phyloP scores from a whole-genome alignment of 192 early-diverging fungal genomes.

The Gigaspora rosea region DNA sequence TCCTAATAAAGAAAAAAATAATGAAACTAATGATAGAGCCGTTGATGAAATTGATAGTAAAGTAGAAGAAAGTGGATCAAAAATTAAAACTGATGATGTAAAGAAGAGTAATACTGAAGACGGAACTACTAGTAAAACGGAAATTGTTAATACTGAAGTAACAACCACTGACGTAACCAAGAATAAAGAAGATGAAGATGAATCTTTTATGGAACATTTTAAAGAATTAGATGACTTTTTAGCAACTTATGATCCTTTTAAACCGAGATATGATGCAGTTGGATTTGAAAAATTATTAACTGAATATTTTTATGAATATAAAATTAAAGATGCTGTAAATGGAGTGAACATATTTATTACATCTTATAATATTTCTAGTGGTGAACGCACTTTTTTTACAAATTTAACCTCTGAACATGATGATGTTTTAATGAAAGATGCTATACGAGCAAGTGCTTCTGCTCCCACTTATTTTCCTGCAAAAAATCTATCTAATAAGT shows the following conservation, averaged over 20 bases:
- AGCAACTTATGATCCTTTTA: background rate
- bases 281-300: background rate
- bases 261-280: background rate
- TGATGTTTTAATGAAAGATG: background rate
- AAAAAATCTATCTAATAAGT: background rate
- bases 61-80: too few relatives aligned
- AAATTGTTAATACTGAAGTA: too few relatives aligned
- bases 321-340: background rate
- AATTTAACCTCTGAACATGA: background rate
- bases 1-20: too few relatives aligned
- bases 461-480: constrained; percentile 18
- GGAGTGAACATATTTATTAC: background rate
- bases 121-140: too few relatives aligned
- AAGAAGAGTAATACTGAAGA: too few relatives aligned
- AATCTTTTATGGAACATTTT: too few relatives aligned
- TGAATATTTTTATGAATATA: background rate
- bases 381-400: background rate
- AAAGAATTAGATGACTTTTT: too few relatives aligned
- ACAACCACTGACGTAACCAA: too few relatives aligned
- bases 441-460: constrained; percentile 7
- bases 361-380: background rate
- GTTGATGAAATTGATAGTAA: too few relatives aligned
- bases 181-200: too few relatives aligned
- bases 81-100: too few relatives aligned
- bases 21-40: too few relatives aligned